phyloP scores from a whole-genome alignment of 805 yeast species.

The Candida andamanensis region DNA sequence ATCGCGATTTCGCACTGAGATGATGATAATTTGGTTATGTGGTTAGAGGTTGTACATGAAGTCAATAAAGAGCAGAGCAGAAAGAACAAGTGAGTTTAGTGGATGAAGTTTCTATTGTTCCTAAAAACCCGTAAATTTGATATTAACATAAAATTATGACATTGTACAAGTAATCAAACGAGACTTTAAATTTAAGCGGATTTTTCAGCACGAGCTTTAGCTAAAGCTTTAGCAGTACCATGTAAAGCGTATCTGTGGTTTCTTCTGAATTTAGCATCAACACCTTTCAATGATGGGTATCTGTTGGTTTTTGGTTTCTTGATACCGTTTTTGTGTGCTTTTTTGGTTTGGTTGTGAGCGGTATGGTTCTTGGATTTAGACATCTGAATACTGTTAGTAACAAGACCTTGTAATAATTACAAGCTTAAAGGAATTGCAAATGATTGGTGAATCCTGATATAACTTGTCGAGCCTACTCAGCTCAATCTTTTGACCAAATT shows the following conservation, averaged over 20 bases:
- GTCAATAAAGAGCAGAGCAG: background rate
- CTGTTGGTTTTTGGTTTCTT: constrained; percentile 98
- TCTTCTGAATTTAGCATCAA: constrained; percentile 98
- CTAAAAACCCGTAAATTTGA: constrained; percentile 10
- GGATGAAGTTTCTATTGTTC: constrained; percentile 4
- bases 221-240: constrained; percentile 94
- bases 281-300: constrained; percentile 98
- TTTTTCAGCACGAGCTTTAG: constrained; percentile 66
- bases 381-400: constrained; percentile 50
- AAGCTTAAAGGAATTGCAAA: too few species aligned
- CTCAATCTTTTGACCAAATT: background rate
- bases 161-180: constrained; percentile 6
- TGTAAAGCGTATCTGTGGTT: constrained; percentile 99
- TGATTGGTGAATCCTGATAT: too few species aligned
- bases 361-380: constrained; percentile 99
- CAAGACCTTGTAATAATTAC: too few species aligned
- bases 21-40: too few species aligned
- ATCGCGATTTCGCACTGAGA: too few species aligned
- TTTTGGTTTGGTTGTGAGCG: constrained; percentile 98
- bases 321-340: constrained; percentile 99
- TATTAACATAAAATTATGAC: constrained; percentile 10
- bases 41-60: background rate
- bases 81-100: background rate
- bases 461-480: too few species aligned
- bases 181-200: constrained; percentile 25